These are phyloP conservation scores for Powellomyces hirtus DNA, from an alignment of 192 early-diverging fungal species.

Conservation along the genomic window DNA sequence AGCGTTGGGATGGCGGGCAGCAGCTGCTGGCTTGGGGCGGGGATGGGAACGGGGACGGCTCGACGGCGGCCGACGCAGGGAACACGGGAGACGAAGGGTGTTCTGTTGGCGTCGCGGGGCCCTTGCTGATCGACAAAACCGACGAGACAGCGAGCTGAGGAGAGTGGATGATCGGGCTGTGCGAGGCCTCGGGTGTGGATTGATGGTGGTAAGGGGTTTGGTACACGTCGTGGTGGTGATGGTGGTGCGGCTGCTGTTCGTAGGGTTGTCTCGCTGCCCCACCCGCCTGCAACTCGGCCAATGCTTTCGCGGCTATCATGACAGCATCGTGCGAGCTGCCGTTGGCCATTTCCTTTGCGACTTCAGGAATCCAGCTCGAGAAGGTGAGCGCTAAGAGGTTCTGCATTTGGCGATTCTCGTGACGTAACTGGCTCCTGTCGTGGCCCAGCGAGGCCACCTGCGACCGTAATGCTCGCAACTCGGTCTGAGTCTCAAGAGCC, in stretches of 20 bases:
- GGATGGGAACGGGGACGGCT: slow-evolving; percentile 7
- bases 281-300: slow-evolving; percentile 11
- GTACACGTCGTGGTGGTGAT: not conserved
- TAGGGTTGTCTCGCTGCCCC: not conserved
- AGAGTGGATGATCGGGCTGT: no score
- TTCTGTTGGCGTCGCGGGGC: not conserved
- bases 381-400: slow-evolving; percentile 21
- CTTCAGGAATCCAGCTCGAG: slow-evolving; percentile 20
- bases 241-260: not conserved
- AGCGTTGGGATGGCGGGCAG: not conserved
- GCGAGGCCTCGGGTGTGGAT: no score
- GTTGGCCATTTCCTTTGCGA: not conserved
- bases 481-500: slow-evolving; percentile 9
- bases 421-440: slow-evolving; percentile 1
- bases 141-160: not conserved
- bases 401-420: slow-evolving; percentile 21
- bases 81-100: not conserved
- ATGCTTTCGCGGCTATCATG: slow-evolving; percentile 25
- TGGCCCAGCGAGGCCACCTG: slow-evolving; percentile 9
- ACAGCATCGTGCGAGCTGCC: slow-evolving; percentile 8
- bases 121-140: not conserved
- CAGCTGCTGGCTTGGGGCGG: not conserved
- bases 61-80: not conserved
- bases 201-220: no score
- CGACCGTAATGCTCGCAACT: slow-evolving; percentile 9